These are phyloP conservation scores for Cladosporium oxysporum DNA, from an alignment of 2,329 filamentous ascomycete genomes.

Conservation along the genomic window DNA sequence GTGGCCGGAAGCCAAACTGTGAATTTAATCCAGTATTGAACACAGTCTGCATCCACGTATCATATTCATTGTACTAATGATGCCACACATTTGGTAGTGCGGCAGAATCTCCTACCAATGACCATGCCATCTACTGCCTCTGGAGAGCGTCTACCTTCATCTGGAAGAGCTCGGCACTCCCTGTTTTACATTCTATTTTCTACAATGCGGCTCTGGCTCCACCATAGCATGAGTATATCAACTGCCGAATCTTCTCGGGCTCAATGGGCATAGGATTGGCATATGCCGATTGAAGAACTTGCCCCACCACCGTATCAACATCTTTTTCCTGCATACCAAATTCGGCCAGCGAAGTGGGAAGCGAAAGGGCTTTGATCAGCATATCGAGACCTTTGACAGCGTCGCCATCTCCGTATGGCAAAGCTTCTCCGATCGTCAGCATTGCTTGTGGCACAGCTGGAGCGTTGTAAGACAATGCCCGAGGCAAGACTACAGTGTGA, in stretches of 20 bases:
- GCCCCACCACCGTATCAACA: not conserved
- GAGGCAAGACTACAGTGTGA: slow-evolving; percentile 64
- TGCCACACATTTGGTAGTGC: slow-evolving; percentile 9
- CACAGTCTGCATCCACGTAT: not conserved
- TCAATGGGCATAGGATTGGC: not conserved
- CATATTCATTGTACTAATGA: not conserved
- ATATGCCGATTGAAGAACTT: not conserved
- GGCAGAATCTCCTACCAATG: not conserved
- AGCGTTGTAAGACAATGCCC: slow-evolving; percentile 64
- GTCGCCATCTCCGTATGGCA: not conserved
- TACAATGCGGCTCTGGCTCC: not conserved
- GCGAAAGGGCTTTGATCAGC: not conserved
- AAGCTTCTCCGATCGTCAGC: slow-evolving; percentile 24
- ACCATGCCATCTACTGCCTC: no score
- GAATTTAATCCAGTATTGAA: slow-evolving; percentile 28
- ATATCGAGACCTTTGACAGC: not conserved
- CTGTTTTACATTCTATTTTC: not conserved
- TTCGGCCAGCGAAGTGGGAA: not conserved
- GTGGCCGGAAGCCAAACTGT: slow-evolving; percentile 29
- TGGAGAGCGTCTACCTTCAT: no score
- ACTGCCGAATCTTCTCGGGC: not conserved
- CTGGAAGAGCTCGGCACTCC: no score
- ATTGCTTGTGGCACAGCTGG: slow-evolving; percentile 56
- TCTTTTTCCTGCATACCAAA: not conserved
- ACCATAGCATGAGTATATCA: not conserved